phyloP scores from a whole-genome alignment of 2,329 filamentous ascomycete species.

The Pseudogymnoascus sp. region DNA sequence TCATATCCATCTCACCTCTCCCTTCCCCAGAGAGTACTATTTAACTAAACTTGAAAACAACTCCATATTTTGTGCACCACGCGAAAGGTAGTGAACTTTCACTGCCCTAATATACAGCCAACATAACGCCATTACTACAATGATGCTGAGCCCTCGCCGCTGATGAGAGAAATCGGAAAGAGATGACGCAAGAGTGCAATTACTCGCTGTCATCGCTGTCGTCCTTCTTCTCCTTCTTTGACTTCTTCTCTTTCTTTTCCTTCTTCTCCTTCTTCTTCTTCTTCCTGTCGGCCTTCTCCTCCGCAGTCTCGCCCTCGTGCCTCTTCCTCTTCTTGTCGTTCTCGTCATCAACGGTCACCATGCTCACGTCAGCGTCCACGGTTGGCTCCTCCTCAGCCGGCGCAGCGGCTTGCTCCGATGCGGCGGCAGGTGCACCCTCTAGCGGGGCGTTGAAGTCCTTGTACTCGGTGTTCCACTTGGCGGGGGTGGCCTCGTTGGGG shows the following conservation, averaged over 20 bases:
- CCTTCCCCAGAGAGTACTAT: constrained; percentile 1
- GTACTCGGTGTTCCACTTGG: constrained; percentile 88
- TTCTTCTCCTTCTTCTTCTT: constrained; percentile 47
- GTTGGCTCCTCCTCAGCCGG: constrained; percentile 28
- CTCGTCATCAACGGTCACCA: constrained; percentile 47
- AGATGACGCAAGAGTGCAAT: constrained; percentile 12
- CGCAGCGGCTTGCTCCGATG: constrained; percentile 33
- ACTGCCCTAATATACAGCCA: constrained; percentile 9
- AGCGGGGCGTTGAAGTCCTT: constrained; percentile 69
- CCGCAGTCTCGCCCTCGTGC: constrained; percentile 67
- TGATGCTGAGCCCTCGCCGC: constrained; percentile 8
- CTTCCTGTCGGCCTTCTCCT: constrained; percentile 50
- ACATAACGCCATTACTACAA: constrained; percentile 7
- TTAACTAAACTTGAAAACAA: constrained; percentile 7
- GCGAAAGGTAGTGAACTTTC: constrained; percentile 9
- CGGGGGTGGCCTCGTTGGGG: constrained; percentile 83
- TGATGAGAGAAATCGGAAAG: constrained; percentile 6
- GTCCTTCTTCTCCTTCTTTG: constrained; percentile 29
- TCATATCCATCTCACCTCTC: constrained; percentile 3
- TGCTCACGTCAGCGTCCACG: constrained; percentile 37
- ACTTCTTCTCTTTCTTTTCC: constrained; percentile 41
- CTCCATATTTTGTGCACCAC: constrained; percentile 9
- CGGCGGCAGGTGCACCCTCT: constrained; percentile 32
- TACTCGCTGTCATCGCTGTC: constrained; percentile 42
- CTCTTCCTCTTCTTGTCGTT: constrained; percentile 71